A percentile compares a stretch with the other conserved stretches of the same genome.
Evolutionary conservation across 2,329 filamentous ascomycete genomes (phyloP).

Genomic region (Lasiodiplodia sp.): DNA sequence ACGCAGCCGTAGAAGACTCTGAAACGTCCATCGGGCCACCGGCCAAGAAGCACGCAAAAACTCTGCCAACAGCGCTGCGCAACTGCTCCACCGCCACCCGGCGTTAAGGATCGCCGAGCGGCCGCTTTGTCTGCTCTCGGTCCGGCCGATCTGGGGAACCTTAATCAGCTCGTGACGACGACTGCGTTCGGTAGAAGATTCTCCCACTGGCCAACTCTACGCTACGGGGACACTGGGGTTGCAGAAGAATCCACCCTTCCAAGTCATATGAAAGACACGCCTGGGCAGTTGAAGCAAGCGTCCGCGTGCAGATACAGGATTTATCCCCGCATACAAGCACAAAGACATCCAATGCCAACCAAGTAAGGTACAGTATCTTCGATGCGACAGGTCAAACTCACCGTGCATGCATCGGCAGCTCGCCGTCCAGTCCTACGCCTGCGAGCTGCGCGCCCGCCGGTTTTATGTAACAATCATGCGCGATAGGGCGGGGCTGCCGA

Average conservation of each 20-base stretch:
- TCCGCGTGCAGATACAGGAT: too few species aligned
- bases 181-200: background rate
- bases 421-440: background rate
- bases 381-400: background rate
- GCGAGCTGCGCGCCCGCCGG: background rate
- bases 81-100: background rate
- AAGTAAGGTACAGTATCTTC: too few species aligned
- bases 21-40: background rate
- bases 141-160: slow-evolving; percentile 23
- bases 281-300: too few species aligned
- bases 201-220: too few species aligned
- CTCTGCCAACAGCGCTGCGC: background rate
- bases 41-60: background rate
- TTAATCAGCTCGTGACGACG: background rate
- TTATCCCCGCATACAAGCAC: too few species aligned
- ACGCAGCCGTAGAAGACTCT: background rate
- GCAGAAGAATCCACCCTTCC: too few species aligned
- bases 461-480: slow-evolving; percentile 13
- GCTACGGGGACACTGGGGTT: too few species aligned
- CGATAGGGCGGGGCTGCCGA: slow-evolving; percentile 20
- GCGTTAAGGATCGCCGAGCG: background rate
- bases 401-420: background rate
- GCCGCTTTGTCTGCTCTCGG: slow-evolving; percentile 3
- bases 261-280: too few species aligned
- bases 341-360: background rate